Conservation (phyloP, 139 green algal genomes). For the Ulvella scutata region DNA sequence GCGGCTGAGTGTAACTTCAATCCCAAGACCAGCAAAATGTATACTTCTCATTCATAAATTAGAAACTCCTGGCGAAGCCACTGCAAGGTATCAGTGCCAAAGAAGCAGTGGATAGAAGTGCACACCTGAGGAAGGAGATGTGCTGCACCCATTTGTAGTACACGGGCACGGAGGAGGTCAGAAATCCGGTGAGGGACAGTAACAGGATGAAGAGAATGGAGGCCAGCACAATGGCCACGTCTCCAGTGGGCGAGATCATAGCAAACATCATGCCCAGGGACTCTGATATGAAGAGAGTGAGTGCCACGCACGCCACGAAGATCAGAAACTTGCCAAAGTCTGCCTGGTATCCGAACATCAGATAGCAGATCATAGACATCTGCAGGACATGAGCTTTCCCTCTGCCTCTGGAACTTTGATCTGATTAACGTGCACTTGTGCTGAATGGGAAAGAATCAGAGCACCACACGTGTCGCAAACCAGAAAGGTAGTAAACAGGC, state of each 20-base stretch:
- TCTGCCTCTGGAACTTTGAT: no score
- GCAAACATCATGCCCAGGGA: slow-evolving; percentile 13
- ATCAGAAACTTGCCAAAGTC: slow-evolving; percentile 14
- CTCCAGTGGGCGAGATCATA: slow-evolving; percentile 7
- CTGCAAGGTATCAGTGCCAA: no score
- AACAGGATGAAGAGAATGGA: slow-evolving; percentile 13
- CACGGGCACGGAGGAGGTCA: slow-evolving; percentile 13
- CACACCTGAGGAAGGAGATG: slow-evolving; percentile 15
- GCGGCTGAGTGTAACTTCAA: no score
- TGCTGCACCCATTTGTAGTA: slow-evolving; percentile 23
- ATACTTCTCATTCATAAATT: no score
- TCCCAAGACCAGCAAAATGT: no score
- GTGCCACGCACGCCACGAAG: slow-evolving; percentile 6
- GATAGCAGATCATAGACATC: slow-evolving; percentile 16
- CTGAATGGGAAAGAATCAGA: neutral
- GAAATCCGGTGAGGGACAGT: slow-evolving; percentile 20
- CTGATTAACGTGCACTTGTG: neutral
- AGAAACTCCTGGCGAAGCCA: no score
- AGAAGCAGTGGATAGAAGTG: neutral
- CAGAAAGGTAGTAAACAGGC: no score
- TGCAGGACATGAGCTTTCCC: neutral
- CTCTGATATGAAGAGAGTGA: slow-evolving; percentile 19
- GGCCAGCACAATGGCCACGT: slow-evolving; percentile 10
- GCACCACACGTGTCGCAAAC: no score
- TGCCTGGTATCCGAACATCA: slow-evolving; percentile 25